Percentiles rank a stretch among this genome's conserved stretches.
These are phyloP conservation scores for Lentithecium fluviatile DNA, from an alignment of 495 filamentous ascomycete species.

Conservation along the genomic window DNA sequence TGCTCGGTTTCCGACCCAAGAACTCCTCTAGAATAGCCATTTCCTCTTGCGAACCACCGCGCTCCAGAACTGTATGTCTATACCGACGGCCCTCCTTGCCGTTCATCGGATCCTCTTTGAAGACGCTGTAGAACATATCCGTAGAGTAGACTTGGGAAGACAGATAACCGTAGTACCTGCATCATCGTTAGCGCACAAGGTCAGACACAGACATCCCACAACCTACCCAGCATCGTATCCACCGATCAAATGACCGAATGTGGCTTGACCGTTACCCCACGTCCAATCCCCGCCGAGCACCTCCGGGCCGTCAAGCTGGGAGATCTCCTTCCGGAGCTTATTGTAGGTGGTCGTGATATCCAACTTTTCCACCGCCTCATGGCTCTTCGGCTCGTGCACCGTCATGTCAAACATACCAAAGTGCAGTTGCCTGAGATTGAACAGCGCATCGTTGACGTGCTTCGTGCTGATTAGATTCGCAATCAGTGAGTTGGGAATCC, in stretches of 20 bases:
- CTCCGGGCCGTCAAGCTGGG: slow-evolving; percentile 63
- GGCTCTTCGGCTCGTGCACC: slow-evolving; percentile 44
- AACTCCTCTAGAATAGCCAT: slow-evolving; percentile 72
- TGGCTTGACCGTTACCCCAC: slow-evolving; percentile 69
- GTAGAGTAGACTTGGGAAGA: slow-evolving; percentile 65
- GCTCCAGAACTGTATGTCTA: slow-evolving; percentile 70
- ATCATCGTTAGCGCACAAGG: slow-evolving; percentile 44
- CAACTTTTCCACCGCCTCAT: slow-evolving; percentile 40
- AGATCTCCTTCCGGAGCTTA: slow-evolving; percentile 52
- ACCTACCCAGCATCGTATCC: slow-evolving; percentile 67
- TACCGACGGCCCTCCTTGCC: slow-evolving; percentile 64
- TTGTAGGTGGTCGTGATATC: slow-evolving; percentile 45
- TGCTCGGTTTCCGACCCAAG: slow-evolving; percentile 67
- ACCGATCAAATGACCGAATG: slow-evolving; percentile 70
- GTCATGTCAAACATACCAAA: slow-evolving; percentile 66
- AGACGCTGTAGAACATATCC: slow-evolving; percentile 80
- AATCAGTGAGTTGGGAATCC: slow-evolving; percentile 63
- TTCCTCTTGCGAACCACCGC: slow-evolving; percentile 70
- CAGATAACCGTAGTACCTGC: slow-evolving; percentile 63
- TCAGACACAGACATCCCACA: slow-evolving; percentile 42
- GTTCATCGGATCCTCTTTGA: slow-evolving; percentile 72
- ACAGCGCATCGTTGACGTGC: slow-evolving; percentile 68
- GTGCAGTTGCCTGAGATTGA: slow-evolving; percentile 67
- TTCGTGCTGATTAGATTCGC: slow-evolving; percentile 62
- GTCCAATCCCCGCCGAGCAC: slow-evolving; percentile 50